Conservation (phyloP, 345 rosid genomes). For the Sisymbrium altissimum region DNA sequence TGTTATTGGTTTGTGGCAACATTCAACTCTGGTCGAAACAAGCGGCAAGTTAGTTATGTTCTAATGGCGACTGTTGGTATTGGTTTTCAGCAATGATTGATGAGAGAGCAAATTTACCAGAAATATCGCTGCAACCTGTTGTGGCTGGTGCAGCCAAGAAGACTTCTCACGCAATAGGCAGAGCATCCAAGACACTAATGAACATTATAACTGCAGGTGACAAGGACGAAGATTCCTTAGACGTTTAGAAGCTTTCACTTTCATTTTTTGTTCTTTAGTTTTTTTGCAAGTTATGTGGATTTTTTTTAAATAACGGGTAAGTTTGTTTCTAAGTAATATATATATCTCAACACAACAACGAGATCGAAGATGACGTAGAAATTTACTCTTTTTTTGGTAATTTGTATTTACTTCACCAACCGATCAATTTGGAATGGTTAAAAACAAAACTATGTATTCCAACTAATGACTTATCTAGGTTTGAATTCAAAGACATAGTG, state of each 20-base stretch:
- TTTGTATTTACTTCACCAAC: too few relatives aligned
- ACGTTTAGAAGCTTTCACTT: slow-evolving; percentile 1
- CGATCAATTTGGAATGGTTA: too few relatives aligned
- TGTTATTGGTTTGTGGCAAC: neutral
- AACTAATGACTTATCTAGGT: too few relatives aligned
- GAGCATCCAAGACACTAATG: slow-evolving; percentile 68
- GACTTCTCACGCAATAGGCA: slow-evolving; percentile 75
- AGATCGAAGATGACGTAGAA: neutral
- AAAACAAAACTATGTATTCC: too few relatives aligned
- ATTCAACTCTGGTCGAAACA: neutral
- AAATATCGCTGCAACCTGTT: slow-evolving; percentile 71
- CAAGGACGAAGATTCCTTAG: slow-evolving; percentile 17
- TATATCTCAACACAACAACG: neutral
- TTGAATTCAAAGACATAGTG: too few relatives aligned
- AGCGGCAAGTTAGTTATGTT: neutral
- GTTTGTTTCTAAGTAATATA: neutral
- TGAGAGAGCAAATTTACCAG: slow-evolving; percentile 84
- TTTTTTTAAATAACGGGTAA: neutral
- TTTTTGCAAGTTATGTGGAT: neutral
- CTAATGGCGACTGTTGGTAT: neutral
- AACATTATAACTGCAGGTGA: slow-evolving; percentile 60
- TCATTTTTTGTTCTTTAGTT: neutral
- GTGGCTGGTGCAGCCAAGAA: slow-evolving; percentile 78
- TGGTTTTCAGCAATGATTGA: slow-evolving; percentile 73
- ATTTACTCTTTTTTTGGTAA: neutral